Evolutionary conservation across 345 rosid genomes (phyloP), one percentile per base, ranked within the genome.

Genomic region (Euclidium syriacum): DNA sequence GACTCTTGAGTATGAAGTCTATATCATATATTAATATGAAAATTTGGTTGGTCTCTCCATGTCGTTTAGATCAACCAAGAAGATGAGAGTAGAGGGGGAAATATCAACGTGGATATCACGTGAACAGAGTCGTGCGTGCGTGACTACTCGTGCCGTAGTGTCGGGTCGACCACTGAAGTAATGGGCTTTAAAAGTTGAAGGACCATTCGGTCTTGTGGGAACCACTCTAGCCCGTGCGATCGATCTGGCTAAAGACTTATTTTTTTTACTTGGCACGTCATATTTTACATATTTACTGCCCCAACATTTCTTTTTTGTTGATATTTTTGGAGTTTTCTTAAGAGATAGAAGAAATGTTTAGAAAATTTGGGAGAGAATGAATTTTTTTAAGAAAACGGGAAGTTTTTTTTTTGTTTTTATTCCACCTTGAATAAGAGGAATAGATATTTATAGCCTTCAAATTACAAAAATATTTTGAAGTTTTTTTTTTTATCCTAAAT

Each of bases 91-190:
- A 58, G 29, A 52, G 18, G 67, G 52, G 52, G 67, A 68, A 59
- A 14, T 44, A 43, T 25, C 48, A 60, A 69, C 25, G 73, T 69
- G 73, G 52, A 60, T 24, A 54, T 59, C 73, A 68, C 73, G 73
- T 68, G 73, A 29, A 60, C 1, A n/a, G 62, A 52, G 54, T 51
- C 62, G 41, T 69, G 62, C 73, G 67, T 69, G 67, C 67, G 67
- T 69, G 67, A 69, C 73, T 69, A 69, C 67, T 69, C 67, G 67
- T 69, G 73, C 55, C 62, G 12, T 34, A 19, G n/a, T 69, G 73
- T 69, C 73, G 73, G 73, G 73, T 60, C 73, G 73, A 69, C 73
- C 73, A 69, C 73, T 43, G 62, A 60, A 69, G 62, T 60, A 52
- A 42, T 52, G 62, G 73, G 55, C 55, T 35, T 43, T 60, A 52